Percentiles rank a stretch among this genome's conserved stretches.
Conservation (phyloP, 345 rosid genomes). For the Eucalyptus curtisii region DNA sequence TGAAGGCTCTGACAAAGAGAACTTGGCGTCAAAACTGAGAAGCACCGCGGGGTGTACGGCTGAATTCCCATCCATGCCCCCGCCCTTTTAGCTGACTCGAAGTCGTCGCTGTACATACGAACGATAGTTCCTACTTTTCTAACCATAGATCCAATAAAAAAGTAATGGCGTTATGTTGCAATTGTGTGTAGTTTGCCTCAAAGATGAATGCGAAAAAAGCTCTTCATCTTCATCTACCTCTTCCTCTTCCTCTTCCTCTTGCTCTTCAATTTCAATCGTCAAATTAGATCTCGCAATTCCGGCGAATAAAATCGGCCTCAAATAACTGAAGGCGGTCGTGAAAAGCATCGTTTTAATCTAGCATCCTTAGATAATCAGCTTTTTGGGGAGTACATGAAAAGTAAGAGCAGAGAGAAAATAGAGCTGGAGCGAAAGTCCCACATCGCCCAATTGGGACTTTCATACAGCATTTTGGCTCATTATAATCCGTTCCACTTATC, state of each 20-base stretch:
- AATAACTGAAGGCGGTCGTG: neutral
- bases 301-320: neutral
- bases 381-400: neutral
- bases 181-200: neutral
- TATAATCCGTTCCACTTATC: rapidly evolving
- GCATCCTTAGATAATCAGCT: neutral
- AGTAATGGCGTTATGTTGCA: neutral
- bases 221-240: neutral
- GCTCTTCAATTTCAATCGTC: neutral
- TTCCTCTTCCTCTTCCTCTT: neutral
- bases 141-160: neutral
- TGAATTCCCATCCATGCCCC: neutral
- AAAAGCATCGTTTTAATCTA: neutral
- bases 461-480: neutral
- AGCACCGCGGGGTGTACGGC: neutral
- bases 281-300: neutral
- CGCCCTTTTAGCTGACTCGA: neutral
- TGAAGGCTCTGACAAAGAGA: neutral
- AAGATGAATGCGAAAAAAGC: neutral
- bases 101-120: neutral
- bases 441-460: too few relatives aligned
- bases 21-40: neutral
- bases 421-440: neutral
- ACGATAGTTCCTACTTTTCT: neutral
- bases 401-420: rapidly evolving